Evolutionary conservation across 179 eudicot species (phyloP), one percentile per base, ranked within the genome.

Genomic region (Monotropa hypopitys): DNA sequence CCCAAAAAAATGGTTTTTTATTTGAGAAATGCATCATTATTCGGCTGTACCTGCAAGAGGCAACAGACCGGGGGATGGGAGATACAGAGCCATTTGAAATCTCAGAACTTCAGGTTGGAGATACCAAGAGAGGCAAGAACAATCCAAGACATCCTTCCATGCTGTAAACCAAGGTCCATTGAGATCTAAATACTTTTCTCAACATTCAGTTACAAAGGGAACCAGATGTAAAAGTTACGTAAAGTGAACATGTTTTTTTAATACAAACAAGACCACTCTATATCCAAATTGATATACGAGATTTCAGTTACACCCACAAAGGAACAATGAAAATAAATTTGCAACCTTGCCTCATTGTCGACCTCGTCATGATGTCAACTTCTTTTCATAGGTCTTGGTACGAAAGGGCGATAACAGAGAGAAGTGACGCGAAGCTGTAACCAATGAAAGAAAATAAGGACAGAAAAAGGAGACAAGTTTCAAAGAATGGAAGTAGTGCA

Each of bases 351-450:
- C 78, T 35, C 16, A 32, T 30, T 28, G 12, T 63, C 21, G 74
- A 70, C 43, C 59, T 16, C 53, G 59, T 83, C 86, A 88, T 49
- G 89, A 53, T 26, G 78, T 72, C 80, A 70, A 74, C 81, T 88
- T 90, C 90, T 92, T 93, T 70, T 92, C 95, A 70, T 85, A 82
- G 38, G 81, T 82, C 90, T 92, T 94, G 84, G 88, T 84, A 70
- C 96, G 91, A 75, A 94, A 94, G 47, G 92, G 92, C 9, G 98
- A 90, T 59, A 94, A 80, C 67, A 94, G 82, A 73, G 98, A 94
- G 87, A 94, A 94, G 62, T 92, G 86, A 40, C 96, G 90, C 32
- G 91, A 92, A 73, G 91, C 98, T 94, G 96, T 81, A 83, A 32
- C 73, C 11, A 82, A 81, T 47, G 59, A 78, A 73, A 72, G 35